Base-by-base conservation (phyloP, 2,329 filamentous ascomycete species). In the Fusarium stilboides region DNA sequence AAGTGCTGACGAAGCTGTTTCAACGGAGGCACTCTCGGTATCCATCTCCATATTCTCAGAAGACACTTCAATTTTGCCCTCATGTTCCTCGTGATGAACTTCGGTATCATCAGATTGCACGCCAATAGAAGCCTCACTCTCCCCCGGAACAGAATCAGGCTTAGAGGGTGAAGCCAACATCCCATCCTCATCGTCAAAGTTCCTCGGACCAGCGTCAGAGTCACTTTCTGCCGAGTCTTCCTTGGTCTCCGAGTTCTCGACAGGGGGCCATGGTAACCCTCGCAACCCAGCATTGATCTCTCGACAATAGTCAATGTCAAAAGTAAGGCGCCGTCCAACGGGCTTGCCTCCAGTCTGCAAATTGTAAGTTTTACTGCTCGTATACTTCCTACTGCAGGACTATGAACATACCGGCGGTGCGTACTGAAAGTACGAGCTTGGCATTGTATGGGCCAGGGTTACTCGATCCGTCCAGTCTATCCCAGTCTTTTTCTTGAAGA, bases 391-490 rank as follows among this genome's bases (percentile, higher is more conserved):
- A 37, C 8, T 49, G 28, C 3, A 33, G 20, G 13, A 8, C 10
- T 12, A 45, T n/a, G 31, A 3, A 74, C 83, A 75, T 74, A 86
- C 85, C 40, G 85, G 85, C 10, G 83, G 82, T n/a, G 73, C 44
- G 57, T 87, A 87, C 45, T 80, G 78, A 62, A 86, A 87, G 22
- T 69, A 74, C 0, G 67, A 72, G 12, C 58, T 57, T 5, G 77
- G 74, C 53, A 65, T 78, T 2, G 76, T 79, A 7, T 75, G 76
- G 33, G 77, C 74, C 47, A 74, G 74, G 7, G 77, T 55, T 1
- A 87, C 75, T 15, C 88, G 82, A 43, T 89, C 79, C n/a, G 86
- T 81, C 91, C 90, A 93, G 3, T 80, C 75, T 12, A 88, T 79
- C 0, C 87, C 86, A 0, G 89, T 89, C 75, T 88, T 88, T 9